These are phyloP conservation scores for Penicillium antarcticum DNA, from an alignment of 495 filamentous ascomycete species.

Conservation along the genomic window DNA sequence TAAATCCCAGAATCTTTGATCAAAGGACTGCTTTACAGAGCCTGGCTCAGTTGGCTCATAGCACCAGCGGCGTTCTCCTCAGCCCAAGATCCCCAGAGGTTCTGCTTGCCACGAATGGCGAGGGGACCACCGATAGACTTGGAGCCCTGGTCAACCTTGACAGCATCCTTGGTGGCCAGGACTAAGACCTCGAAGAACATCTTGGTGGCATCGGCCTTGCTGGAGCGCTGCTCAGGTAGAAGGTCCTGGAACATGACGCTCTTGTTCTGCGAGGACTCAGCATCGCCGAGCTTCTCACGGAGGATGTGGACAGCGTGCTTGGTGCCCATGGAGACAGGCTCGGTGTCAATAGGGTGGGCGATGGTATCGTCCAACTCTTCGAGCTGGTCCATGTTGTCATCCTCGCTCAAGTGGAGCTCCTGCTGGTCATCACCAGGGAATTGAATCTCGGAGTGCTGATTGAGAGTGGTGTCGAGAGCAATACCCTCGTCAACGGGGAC, in stretches of 20 bases:
- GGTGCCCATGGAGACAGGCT: slow-evolving; percentile 82
- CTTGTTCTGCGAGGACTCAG: slow-evolving; percentile 62
- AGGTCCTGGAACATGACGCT: slow-evolving; percentile 88
- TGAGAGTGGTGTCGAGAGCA: slow-evolving; percentile 51
- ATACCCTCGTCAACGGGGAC: slow-evolving; percentile 45
- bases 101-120: slow-evolving; percentile 79
- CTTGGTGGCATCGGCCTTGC: slow-evolving; percentile 87
- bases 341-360: slow-evolving; percentile 73
- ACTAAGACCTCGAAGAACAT: slow-evolving; percentile 99
- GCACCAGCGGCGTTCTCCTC: slow-evolving; percentile 70
- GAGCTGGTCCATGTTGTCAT: slow-evolving; percentile 44
- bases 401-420: slow-evolving; percentile 47
- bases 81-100: slow-evolving; percentile 93
- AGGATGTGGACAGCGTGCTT: slow-evolving; percentile 95
- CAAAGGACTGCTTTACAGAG: slow-evolving; percentile 18
- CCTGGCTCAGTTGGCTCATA: slow-evolving; percentile 32
- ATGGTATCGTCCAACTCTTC: slow-evolving; percentile 78
- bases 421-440: slow-evolving; percentile 58
- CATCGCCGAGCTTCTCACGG: slow-evolving; percentile 78
- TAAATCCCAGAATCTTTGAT: slow-evolving; percentile 12
- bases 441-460: slow-evolving; percentile 51
- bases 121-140: slow-evolving; percentile 71
- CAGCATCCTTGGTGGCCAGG: slow-evolving; percentile 93
- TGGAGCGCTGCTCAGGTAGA: slow-evolving; percentile 73
- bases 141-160: slow-evolving; percentile 90